phyloP scores from a whole-genome alignment of 768 basidiomycete species.

The Termitomyces sp. region DNA sequence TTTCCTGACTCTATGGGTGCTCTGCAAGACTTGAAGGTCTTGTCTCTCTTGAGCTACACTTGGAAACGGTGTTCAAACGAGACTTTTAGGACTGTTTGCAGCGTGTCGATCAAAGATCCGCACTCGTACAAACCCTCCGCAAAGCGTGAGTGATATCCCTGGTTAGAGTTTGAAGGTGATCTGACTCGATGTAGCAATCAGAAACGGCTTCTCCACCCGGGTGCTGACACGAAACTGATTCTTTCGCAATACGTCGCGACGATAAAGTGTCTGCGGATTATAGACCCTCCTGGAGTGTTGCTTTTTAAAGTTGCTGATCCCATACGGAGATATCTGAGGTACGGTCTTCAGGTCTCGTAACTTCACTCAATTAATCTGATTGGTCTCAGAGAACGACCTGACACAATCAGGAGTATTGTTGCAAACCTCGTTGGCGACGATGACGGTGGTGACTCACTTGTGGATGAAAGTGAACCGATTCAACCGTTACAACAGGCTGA shows the following conservation, averaged over 20 bases:
- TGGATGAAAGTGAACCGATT: constrained; percentile 80
- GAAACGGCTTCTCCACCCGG: constrained; percentile 89
- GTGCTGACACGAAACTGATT: constrained; percentile 90
- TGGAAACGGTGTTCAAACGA: not conserved
- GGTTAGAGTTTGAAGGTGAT: not conserved
- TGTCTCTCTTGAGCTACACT: not conserved
- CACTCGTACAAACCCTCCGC: constrained; percentile 72
- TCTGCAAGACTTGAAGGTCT: constrained; percentile 81
- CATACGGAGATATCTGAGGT: constrained; percentile 86
- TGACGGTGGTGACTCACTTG: constrained; percentile 71
- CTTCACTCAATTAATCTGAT: not conserved
- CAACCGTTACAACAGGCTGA: constrained; percentile 70
- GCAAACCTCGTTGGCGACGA: constrained; percentile 84
- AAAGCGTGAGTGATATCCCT: constrained; percentile 52
- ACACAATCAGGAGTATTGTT: constrained; percentile 93
- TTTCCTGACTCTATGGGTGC: constrained; percentile 85
- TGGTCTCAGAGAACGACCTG: constrained; percentile 63
- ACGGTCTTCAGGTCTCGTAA: constrained; percentile 9
- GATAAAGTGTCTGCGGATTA: constrained; percentile 82
- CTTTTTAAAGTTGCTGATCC: constrained; percentile 93
- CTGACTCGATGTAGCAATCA: constrained; percentile 50
- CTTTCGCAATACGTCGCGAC: constrained; percentile 87
- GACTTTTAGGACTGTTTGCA: constrained; percentile 59
- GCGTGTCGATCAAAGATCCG: constrained; percentile 73
- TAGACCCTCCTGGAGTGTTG: constrained; percentile 91